Evolutionary conservation across 2,329 filamentous ascomycete species (phyloP).

Genomic region (Fusarium nisikadoi): DNA sequence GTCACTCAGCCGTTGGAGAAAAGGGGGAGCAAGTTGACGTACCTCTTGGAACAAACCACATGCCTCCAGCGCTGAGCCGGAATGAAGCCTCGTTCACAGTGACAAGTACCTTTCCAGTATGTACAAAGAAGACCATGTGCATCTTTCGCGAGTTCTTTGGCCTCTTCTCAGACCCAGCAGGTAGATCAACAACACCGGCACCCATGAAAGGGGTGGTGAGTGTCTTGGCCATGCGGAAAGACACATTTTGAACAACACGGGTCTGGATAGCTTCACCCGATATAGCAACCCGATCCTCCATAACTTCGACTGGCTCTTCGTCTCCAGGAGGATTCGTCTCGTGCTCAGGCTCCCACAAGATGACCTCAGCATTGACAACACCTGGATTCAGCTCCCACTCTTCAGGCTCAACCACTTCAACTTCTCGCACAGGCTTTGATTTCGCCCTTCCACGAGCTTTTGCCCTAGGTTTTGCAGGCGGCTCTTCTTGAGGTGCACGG

Average conservation of each 20-base stretch:
- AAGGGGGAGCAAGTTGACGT: conserved; percentile 51
- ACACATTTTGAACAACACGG: conserved; percentile 69
- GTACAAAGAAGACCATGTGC: conserved; percentile 97
- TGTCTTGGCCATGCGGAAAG: conserved; percentile 90
- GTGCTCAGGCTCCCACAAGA: conserved; percentile 70
- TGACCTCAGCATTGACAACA: conserved; percentile 70
- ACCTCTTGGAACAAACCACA: conserved; percentile 97
- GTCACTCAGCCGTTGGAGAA: not conserved
- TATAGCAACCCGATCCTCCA: conserved; percentile 67
- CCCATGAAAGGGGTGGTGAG: conserved; percentile 87
- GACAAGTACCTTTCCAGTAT: conserved; percentile 83
- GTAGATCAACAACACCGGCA: conserved; percentile 88
- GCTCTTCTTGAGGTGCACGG: conserved; percentile 71
- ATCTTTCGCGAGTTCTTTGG: conserved; percentile 94
- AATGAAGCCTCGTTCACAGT: conserved; percentile 81
- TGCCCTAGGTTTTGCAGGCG: conserved; percentile 39
- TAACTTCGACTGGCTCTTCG: conserved; percentile 65
- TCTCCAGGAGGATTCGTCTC: conserved; percentile 64
- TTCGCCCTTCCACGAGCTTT: conserved; percentile 47
- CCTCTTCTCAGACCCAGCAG: conserved; percentile 83
- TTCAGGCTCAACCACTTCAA: conserved; percentile 68
- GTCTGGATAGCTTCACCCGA: conserved; percentile 66
- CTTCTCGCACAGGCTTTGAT: conserved; percentile 51
- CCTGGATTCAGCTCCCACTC: conserved; percentile 79
- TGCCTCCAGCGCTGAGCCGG: conserved; percentile 85